Base-by-base conservation (phyloP, 257 asterid species). In the Ehretia macrophylla region DNA sequence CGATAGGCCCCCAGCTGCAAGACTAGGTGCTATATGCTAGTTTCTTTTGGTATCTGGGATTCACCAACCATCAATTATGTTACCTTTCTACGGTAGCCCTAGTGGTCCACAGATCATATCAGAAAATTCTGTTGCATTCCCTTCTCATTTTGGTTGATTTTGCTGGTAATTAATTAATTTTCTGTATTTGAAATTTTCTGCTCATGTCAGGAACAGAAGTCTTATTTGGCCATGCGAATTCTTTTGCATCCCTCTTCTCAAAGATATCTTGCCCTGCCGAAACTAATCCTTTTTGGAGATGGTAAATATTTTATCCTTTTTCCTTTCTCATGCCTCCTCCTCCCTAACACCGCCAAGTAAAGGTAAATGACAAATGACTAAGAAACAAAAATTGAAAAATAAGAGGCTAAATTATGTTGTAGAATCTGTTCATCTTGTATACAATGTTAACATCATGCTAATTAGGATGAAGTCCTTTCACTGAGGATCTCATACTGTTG, bases 241-340 rank as follows among this genome's bases (percentile, higher is more conserved):
- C 81, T 62, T 74, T 80, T 65, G 51, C 78, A 20, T 70, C 72
- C 10, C 83, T 79, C 66, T 76, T 78, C 71, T 68, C 78, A 44
- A 85, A 75, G 78, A 77, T 91, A 42, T 83, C 48, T 44, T 68
- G 83, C 69, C 96, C 96, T 18, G 79, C 74, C 0, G 96, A 91
- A 82, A 95, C 90, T 56, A 81, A 81, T 76, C 81, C 90, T 69
- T 51, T 80, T 47, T 91, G 96, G 96, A 83, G 92, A 83, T 88
- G 96, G 98, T 91, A 84, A 79, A 60, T 52, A 45, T 49, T 42
- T 59, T 6, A 16, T 66, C 60, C 55, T 17, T 22, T 40, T 19
- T 48, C 19, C 14, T 39, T 58, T 47, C 35, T 17, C 17, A 40
- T 49, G 17, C 14, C 51, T 38, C 59, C 50, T 51, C 42, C 45